Conservation (phyloP, 73 alveolate species). For the Symbiodinium pilosum region DNA sequence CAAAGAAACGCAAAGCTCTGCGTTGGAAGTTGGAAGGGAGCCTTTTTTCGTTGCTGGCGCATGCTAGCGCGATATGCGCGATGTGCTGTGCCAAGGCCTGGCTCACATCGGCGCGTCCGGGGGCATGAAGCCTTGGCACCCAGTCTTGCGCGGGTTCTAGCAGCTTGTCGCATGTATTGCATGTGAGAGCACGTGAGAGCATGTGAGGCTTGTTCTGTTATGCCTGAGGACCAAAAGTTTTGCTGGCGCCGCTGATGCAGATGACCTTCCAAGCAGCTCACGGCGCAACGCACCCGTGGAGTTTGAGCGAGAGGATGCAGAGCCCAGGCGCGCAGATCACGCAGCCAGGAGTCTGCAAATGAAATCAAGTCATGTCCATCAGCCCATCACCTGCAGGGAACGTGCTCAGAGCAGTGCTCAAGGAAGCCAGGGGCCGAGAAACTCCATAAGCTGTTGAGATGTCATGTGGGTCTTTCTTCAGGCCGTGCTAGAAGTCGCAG, state of each 20-base stretch:
- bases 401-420: background rate
- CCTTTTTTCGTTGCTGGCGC: too few species aligned
- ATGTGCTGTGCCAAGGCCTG: constrained; percentile 46
- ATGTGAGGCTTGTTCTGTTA: too few species aligned
- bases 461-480: too few species aligned
- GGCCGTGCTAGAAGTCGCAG: constrained; percentile 74
- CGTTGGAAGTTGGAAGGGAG: too few species aligned
- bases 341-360: too few species aligned
- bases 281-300: constrained; percentile 95
- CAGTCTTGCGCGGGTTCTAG: too few species aligned
- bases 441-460: too few species aligned
- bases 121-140: constrained; percentile 40
- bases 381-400: background rate
- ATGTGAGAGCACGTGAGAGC: too few species aligned
- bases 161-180: too few species aligned
- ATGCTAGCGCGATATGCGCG: too few species aligned
- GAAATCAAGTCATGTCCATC: background rate
- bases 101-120: constrained; percentile 72
- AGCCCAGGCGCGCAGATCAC: constrained; percentile 7
- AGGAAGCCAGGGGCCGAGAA: background rate
- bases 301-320: constrained; percentile 85
- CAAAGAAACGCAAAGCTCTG: too few species aligned
- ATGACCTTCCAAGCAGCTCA: constrained; percentile 32
- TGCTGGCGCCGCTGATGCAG: constrained; percentile 94
- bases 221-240: constrained; percentile 78